Base-by-base conservation (phyloP, 2,329 filamentous ascomycete species). In the Botrytis aclada region DNA sequence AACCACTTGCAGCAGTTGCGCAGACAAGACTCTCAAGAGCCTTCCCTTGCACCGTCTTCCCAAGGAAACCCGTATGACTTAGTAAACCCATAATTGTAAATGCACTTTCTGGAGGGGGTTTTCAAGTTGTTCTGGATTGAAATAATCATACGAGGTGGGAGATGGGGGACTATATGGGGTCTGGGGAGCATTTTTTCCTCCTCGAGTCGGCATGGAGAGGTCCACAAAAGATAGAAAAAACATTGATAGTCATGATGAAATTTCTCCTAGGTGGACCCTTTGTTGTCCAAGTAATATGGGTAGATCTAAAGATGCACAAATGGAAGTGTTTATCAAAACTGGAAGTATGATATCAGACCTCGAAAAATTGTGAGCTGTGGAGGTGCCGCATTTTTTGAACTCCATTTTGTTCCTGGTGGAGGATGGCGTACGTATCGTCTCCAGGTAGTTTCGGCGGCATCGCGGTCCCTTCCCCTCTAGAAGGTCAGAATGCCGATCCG, bases 11-110 rank as follows among this genome's bases (percentile, higher is more conserved):
- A 37, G 70, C 70, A 69, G 70, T 72, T 37, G 70, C 70, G 29
- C 70, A 72, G 62, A 72, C 63, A 67, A 72, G 63, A 69, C 29
- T 72, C 51, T 72, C 70, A 29, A 72, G 70, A 47, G 70, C 70
- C 62, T 60, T 60, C 10, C 70, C 70, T 69, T 60, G 70, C 47
- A 72, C 70, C 25, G 62, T 25, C 7, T 47, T 60, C 37, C 70
- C 70, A 18, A 72, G 70, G 39, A 72, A 72, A 45, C 70, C 70
- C 32, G 70, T 72, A 39, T 72, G 70, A 72, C 70, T 60, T 29
- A 72, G 70, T 34, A 72, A 69, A 47, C 51, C 70, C 70, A 72
- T 72, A 25, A 25, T 72, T 45, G 37, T 16, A 67, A 51, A 10
- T 47, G n/a, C 22, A 6, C 47, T 51, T 72, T 72, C 14, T 37